Evolutionary conservation across 176 grass and related monocot genomes (phyloP).

Genomic region (Aegilops umbellulata): DNA sequence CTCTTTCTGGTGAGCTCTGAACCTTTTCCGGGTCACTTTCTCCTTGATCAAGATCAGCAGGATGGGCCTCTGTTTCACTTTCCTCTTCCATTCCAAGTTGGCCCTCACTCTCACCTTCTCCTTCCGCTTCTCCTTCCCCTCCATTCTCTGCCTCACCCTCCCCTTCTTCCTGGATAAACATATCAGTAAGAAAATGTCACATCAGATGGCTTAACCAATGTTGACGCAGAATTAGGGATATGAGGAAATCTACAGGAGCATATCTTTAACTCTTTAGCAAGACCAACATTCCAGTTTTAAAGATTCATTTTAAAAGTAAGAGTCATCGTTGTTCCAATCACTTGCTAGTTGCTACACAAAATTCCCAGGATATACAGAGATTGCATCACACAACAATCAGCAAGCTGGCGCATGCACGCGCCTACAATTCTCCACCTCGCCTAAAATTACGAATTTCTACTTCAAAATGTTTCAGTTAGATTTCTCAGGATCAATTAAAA

Average conservation of each 20-base stretch:
- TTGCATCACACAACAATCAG: not conserved
- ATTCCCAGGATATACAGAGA: not conserved
- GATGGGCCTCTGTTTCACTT: slow-evolving; percentile 79
- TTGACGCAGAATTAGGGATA: slow-evolving; percentile 6
- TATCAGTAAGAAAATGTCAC: slow-evolving; percentile 18
- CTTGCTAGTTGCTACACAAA: not conserved
- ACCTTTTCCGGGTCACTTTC: slow-evolving; percentile 74
- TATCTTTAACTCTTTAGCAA: not conserved
- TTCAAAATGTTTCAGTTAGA: not conserved
- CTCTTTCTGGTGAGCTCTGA: slow-evolving; percentile 77
- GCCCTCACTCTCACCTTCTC: slow-evolving; percentile 80
- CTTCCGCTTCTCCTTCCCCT: slow-evolving; percentile 54
- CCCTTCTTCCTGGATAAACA: slow-evolving; percentile 64
- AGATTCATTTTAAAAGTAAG: not conserved
- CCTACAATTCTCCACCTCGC: not conserved
- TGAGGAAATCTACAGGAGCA: slow-evolving; percentile 5
- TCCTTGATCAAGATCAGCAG: slow-evolving; percentile 52
- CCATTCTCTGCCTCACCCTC: slow-evolving; percentile 80
- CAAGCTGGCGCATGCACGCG: not conserved
- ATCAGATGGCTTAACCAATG: not conserved
- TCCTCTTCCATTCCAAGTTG: slow-evolving; percentile 82
- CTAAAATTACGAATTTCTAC: not conserved
- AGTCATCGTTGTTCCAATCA: slow-evolving; percentile 3
- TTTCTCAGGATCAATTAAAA: not conserved
- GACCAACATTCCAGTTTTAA: slow-evolving; percentile 10